Percentiles rank a stretch among this genome's conserved stretches.
Evolutionary conservation across 495 filamentous ascomycete genomes (phyloP).

Genomic region (Lophiotrema nucula): DNA sequence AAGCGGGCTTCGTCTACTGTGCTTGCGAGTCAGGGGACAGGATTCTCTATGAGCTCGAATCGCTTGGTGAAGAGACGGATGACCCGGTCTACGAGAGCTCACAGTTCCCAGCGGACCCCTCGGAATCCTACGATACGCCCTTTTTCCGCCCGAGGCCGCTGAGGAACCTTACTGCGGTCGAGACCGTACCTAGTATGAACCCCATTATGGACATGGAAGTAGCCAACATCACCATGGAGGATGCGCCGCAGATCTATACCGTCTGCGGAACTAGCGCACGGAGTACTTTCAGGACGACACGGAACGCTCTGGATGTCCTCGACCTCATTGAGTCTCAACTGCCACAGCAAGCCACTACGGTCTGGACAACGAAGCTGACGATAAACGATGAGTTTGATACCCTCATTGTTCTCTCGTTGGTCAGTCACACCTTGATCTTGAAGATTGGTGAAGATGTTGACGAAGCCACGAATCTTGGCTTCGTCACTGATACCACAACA

Average conservation of each 20-base stretch:
- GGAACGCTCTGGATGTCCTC: slow-evolving; percentile 87
- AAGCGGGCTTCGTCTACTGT: slow-evolving; percentile 93
- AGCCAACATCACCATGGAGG: slow-evolving; percentile 81
- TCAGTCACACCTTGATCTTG: slow-evolving; percentile 71
- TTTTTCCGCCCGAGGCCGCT: slow-evolving; percentile 81
- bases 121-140: slow-evolving; percentile 64
- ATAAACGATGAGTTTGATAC: slow-evolving; percentile 78
- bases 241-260: slow-evolving; percentile 94
- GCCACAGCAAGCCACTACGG: slow-evolving; percentile 76
- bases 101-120: slow-evolving; percentile 70
- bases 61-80: slow-evolving; percentile 93
- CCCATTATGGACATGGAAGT: slow-evolving; percentile 89
- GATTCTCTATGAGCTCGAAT: slow-evolving; percentile 95
- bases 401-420: slow-evolving; percentile 71
- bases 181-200: slow-evolving; percentile 85
- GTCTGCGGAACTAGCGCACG: slow-evolving; percentile 83
- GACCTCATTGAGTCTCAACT: slow-evolving; percentile 93
- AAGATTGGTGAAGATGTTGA: slow-evolving; percentile 96
- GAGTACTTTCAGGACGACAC: slow-evolving; percentile 85
- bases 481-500: slow-evolving; percentile 80
- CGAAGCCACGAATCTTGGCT: slow-evolving; percentile 89
- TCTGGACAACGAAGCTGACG: slow-evolving; percentile 94
- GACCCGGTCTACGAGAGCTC: slow-evolving; percentile 67
- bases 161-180: slow-evolving; percentile 80
- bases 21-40: slow-evolving; percentile 91